phyloP scores from a whole-genome alignment of 202 grass and related monocot genomes.

The Bolboschoenoplectus hybrid region DNA sequence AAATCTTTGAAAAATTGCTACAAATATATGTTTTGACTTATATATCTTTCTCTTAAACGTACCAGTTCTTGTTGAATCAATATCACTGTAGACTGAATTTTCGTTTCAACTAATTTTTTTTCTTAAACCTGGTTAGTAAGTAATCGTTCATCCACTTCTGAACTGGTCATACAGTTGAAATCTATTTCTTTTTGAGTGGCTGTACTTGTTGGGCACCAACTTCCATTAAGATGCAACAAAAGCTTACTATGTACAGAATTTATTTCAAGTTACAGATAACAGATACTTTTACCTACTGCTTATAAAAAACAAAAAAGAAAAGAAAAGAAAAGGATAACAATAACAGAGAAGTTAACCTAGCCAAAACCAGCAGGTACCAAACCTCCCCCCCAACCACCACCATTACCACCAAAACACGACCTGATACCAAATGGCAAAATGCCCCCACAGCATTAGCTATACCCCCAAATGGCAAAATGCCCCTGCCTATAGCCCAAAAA shows the following conservation, averaged over 20 bases:
- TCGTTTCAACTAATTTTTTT: constrained; percentile 18
- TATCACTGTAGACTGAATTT: constrained; percentile 11
- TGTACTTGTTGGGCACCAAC: constrained; percentile 1
- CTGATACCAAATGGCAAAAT: constrained; percentile 3
- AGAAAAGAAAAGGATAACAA: neutral
- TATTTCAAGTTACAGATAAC: neutral
- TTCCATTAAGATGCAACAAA: constrained; percentile 1
- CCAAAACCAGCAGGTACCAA: constrained; percentile 18
- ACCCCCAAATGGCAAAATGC: neutral
- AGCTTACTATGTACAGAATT: neutral
- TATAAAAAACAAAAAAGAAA: no score
- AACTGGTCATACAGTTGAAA: neutral
- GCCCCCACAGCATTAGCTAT: neutral
- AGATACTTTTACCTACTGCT: neutral
- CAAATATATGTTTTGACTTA: constrained; percentile 25
- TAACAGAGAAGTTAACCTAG: constrained; percentile 9
- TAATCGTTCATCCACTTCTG: neutral
- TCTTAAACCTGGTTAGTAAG: neutral
- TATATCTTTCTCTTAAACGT: neutral
- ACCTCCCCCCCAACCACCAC: neutral
- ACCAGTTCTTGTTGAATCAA: constrained; percentile 13
- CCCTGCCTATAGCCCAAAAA: neutral
- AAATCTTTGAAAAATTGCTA: neutral
- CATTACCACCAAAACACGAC: constrained; percentile 3
- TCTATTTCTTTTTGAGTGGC: neutral